Evolutionary conservation across 129 eudicot genomes (phyloP), one percentile per base, ranked within the genome.

Genomic region (Pseudognaphalium luteoalbum): DNA sequence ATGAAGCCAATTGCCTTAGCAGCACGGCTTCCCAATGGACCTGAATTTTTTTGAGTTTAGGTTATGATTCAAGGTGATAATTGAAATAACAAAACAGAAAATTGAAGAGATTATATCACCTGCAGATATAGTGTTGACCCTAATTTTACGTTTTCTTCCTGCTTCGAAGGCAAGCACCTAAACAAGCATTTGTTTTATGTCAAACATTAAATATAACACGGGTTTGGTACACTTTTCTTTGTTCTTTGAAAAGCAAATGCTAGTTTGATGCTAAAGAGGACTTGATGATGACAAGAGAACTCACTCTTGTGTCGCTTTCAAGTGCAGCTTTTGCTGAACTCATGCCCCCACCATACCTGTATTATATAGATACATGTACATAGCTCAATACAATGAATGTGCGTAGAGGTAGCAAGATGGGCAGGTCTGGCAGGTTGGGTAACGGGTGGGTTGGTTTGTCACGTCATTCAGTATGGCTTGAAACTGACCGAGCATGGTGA

Each of bases 111-210:
- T 32, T 3, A 28, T 17, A 33, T 65, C 87, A 93, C 98, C 98
- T 33, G 98, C 98, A 60, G 98, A 93, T 83, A 93, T 93, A 1
- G 98, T 85, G 93, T 93, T 93, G 80, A 93, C 98, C 81, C 98
- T 87, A 54, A 93, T 79, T 85, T 86, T 88, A 66, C 72, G 84
- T 81, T 93, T 93, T 81, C 98, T 87, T 73, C 98, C 98, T 3
- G 97, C 98, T 84, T 93, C 98, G 59, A 93, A 93, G 78, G 98
- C 98, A 71, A 93, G 88, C 35, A 93, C 97, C 98, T 93, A 82
- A 76, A 69, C 2, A 19, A 70, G 65, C 0, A 21, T 69, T 33
- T 69, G 47, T 61, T 35, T 15, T n/a, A 41, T 21, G 70, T 61
- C 75, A 62, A 12, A 39, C 57, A 19, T 66, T 21, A 17, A 52